phyloP scores from a whole-genome alignment of 2,329 filamentous ascomycete species.

The Magnaporthiopsis rhizophila region DNA sequence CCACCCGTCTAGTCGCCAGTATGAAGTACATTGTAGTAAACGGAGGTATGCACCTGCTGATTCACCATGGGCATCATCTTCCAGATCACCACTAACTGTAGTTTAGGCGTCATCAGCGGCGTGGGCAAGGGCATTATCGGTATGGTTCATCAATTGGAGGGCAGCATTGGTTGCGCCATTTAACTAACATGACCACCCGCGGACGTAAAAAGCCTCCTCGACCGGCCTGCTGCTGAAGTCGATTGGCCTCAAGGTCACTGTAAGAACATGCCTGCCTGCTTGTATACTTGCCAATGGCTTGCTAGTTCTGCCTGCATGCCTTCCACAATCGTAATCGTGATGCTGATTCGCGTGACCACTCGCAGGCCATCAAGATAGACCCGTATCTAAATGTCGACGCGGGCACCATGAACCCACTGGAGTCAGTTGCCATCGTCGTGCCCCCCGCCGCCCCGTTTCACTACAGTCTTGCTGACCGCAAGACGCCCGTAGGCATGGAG shows the following conservation, averaged over 20 bases:
- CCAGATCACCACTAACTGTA: neutral
- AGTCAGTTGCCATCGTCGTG: slow-evolving; percentile 17
- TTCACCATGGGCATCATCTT: neutral
- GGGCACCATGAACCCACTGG: slow-evolving; percentile 28
- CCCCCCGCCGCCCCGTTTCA: slow-evolving; percentile 2
- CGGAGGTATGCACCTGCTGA: slow-evolving; percentile 11
- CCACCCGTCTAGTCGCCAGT: slow-evolving; percentile 1
- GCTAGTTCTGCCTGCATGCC: neutral
- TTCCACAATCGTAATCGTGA: neutral
- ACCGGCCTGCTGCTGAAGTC: slow-evolving; percentile 69
- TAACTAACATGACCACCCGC: neutral
- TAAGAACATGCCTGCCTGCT: slow-evolving; percentile 48
- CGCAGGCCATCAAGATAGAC: slow-evolving; percentile 38
- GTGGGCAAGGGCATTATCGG: slow-evolving; percentile 19
- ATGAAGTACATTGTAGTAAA: slow-evolving; percentile 19
- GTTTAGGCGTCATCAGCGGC: slow-evolving; percentile 16
- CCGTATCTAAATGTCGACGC: slow-evolving; percentile 36
- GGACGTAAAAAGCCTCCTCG: slow-evolving; percentile 9
- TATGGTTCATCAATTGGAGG: neutral
- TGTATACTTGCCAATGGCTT: slow-evolving; percentile 21
- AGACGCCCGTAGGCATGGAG: slow-evolving; percentile 57
- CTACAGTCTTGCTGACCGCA: slow-evolving; percentile 8
- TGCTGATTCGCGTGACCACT: neutral
- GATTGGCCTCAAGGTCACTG: slow-evolving; percentile 64
- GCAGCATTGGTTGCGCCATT: neutral